A percentile compares a stretch with the other conserved stretches of the same genome.
Conservation (phyloP, 2,329 filamentous ascomycete genomes). For the Emericellopsis atlantica region DNA sequence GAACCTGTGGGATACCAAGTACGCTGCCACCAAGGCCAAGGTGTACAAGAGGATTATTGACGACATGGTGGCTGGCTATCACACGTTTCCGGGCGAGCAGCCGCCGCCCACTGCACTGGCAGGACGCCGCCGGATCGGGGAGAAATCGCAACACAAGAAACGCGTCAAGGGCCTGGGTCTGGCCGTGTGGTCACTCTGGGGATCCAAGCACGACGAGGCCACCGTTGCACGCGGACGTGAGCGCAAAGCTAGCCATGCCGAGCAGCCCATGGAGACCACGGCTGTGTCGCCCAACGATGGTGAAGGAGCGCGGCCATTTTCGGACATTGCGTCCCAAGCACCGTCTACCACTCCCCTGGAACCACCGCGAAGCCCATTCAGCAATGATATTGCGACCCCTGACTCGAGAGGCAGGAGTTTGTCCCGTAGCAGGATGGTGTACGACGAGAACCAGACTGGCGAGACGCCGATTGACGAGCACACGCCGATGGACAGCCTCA, state of each 20-base stretch:
- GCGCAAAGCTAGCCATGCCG: conserved; percentile 27
- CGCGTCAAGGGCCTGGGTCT: conserved; percentile 61
- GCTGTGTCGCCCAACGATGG: conserved; percentile 26
- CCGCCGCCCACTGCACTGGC: conserved; percentile 79
- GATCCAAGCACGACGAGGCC: conserved; percentile 74
- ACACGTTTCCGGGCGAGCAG: conserved; percentile 57
- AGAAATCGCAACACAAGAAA: conserved; percentile 27
- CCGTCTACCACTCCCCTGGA: conserved; percentile 8
- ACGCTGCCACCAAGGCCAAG: conserved; percentile 52
- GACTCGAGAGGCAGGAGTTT: conserved; percentile 18
- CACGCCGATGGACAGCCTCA: conserved; percentile 28
- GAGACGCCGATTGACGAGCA: conserved; percentile 18
- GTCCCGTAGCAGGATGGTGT: conserved; percentile 32
- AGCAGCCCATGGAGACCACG: conserved; percentile 17
- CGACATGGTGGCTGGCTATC: conserved; percentile 61
- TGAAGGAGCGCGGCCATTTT: conserved; percentile 25
- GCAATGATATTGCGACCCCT: not conserved
- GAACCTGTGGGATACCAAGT: conserved; percentile 60
- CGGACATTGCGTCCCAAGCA: conserved; percentile 26
- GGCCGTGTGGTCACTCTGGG: conserved; percentile 77
- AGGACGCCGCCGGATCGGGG: conserved; percentile 42
- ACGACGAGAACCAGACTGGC: conserved; percentile 36
- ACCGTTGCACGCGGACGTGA: conserved; percentile 50
- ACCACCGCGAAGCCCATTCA: too few species aligned
- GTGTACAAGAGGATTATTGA: conserved; percentile 63